Conservation (phyloP, 2,329 filamentous ascomycete genomes). For the Raffaelea albimanens region DNA sequence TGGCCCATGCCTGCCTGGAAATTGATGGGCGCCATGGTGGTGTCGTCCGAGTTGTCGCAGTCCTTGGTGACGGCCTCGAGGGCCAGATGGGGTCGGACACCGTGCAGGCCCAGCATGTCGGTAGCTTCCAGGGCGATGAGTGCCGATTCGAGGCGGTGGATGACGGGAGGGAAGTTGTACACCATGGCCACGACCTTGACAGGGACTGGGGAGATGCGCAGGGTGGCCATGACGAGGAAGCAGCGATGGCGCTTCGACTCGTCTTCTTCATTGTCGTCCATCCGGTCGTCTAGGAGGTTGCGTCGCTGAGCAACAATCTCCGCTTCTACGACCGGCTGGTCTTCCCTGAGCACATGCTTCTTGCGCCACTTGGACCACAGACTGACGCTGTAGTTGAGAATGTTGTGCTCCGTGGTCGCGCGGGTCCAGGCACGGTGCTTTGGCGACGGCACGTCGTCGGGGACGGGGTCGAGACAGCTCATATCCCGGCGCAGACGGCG, state of each 20-base stretch:
- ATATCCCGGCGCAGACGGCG: conserved; percentile 45
- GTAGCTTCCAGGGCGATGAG: conserved; percentile 74
- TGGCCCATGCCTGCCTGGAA: conserved; percentile 80
- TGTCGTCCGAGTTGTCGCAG: conserved; percentile 65
- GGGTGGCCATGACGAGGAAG: conserved; percentile 66
- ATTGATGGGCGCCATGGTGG: conserved; percentile 58
- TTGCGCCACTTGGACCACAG: conserved; percentile 53
- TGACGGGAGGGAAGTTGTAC: conserved; percentile 71
- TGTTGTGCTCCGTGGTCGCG: conserved; percentile 38
- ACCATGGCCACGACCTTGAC: conserved; percentile 61
- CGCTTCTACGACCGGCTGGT: conserved; percentile 76
- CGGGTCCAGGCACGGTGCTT: conserved; percentile 32
- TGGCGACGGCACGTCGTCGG: conserved; percentile 40
- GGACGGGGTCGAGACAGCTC: conserved; percentile 56
- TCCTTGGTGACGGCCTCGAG: conserved; percentile 91
- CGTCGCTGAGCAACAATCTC: conserved; percentile 67
- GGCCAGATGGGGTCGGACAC: conserved; percentile 57
- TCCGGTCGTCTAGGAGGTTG: conserved; percentile 67
- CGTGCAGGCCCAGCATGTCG: conserved; percentile 48
- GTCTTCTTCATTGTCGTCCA: conserved; percentile 32
- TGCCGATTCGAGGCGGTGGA: conserved; percentile 73
- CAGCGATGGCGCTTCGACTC: conserved; percentile 28
- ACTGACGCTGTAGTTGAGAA: conserved; percentile 78
- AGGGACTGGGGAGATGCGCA: conserved; percentile 67
- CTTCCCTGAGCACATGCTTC: conserved; percentile 43